phyloP scores from a whole-genome alignment of 139 green algal genomes.

The Ulvella scutata region DNA sequence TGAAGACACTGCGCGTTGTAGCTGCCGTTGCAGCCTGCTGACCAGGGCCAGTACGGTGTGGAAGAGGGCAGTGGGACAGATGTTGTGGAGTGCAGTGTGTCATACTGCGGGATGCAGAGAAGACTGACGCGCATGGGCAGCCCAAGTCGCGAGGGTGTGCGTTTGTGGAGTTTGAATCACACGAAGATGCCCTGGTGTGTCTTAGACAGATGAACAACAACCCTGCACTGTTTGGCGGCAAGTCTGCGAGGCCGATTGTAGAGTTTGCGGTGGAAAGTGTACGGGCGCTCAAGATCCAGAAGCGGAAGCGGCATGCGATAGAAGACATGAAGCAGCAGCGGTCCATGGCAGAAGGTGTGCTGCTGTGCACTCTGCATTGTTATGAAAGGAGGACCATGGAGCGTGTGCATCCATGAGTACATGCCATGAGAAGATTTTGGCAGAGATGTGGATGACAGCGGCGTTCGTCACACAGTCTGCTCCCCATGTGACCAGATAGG shows the following conservation, averaged over 20 bases:
- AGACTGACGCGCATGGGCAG: not conserved
- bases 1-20: no score
- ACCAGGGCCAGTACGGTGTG: no score
- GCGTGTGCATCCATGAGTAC: no score
- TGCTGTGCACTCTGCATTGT: no score
- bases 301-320: constrained; percentile 9
- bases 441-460: no score
- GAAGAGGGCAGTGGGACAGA: no score
- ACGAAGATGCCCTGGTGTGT: constrained; percentile 73
- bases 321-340: not conserved
- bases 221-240: constrained; percentile 37
- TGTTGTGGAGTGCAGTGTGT: constrained; percentile 62
- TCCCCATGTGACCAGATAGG: no score
- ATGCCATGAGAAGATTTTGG: no score
- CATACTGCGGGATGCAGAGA: constrained; percentile 60
- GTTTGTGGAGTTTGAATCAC: constrained; percentile 78
- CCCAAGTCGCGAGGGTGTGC: constrained; percentile 41
- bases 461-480: no score
- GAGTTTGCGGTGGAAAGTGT: constrained; percentile 84
- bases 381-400: no score
- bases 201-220: constrained; percentile 96
- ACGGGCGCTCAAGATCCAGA: constrained; percentile 28
- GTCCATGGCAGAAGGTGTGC: not conserved
- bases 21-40: no score
- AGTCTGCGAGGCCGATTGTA: constrained; percentile 55